Evolutionary conservation across 306 rosid genomes (phyloP).

Genomic region (Prunus mira): DNA sequence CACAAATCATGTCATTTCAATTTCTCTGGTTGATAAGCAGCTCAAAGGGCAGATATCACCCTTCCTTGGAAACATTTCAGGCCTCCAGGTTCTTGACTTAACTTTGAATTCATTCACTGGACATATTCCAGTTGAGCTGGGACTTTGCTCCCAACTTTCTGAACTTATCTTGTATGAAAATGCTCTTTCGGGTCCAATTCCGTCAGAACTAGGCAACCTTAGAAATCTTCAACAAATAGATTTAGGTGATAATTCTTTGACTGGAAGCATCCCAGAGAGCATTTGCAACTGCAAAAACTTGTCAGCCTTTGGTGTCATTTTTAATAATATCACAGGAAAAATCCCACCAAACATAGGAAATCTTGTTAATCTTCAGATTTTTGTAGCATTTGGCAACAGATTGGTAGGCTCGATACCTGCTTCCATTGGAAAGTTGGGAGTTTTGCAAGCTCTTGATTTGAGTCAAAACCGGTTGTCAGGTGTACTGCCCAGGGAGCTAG

Average conservation of each 20-base stretch:
- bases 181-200: constrained; percentile 61
- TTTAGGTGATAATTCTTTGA: constrained; percentile 46
- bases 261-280: constrained; percentile 68
- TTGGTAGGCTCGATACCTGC: constrained; percentile 62
- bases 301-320: constrained; percentile 39
- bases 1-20: constrained; percentile 45
- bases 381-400: constrained; percentile 42
- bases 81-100: constrained; percentile 77
- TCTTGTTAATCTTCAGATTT: constrained; percentile 36
- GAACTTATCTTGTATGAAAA: constrained; percentile 43
- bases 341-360: constrained; percentile 63
- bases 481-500: constrained; percentile 54
- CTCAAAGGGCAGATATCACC: constrained; percentile 73
- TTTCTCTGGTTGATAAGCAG: constrained; percentile 46
- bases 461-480: constrained; percentile 68
- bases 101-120: constrained; percentile 64
- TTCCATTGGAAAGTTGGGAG: constrained; percentile 54
- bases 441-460: constrained; percentile 52
- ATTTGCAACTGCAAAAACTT: constrained; percentile 64
- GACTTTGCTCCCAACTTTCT: constrained; percentile 60
- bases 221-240: constrained; percentile 42
- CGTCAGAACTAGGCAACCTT: constrained; percentile 56
- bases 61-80: constrained; percentile 69
- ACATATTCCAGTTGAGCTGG: constrained; percentile 55
- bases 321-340: constrained; percentile 57